Evolutionary conservation across 495 filamentous ascomycete species (phyloP).

Genomic region (Cenococcum geophilum): DNA sequence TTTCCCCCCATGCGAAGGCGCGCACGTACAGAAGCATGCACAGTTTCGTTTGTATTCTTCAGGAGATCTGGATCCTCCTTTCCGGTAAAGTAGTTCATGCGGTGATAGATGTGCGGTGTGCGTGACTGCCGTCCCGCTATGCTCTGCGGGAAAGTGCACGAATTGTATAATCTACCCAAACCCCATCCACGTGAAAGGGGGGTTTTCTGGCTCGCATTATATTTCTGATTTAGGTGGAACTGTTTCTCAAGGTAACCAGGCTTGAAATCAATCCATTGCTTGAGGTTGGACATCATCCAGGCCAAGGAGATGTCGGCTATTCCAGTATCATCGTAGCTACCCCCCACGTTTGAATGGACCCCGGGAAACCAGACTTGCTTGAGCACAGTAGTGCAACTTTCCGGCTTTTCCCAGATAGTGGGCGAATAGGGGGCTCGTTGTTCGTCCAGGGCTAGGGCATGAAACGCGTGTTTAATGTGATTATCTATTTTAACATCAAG

Average conservation of each 20-base stretch:
- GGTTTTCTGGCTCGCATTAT: conserved; percentile 49
- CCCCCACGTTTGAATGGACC: conserved; percentile 20
- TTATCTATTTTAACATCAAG: conserved; percentile 28
- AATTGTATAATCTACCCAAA: conserved; percentile 73
- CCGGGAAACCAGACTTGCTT: conserved; percentile 29
- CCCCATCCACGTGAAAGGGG: conserved; percentile 71
- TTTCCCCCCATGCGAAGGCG: conserved; percentile 10
- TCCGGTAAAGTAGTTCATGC: conserved; percentile 10
- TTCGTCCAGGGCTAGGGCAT: conserved; percentile 27
- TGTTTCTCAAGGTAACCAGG: conserved; percentile 78
- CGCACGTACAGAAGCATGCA: conserved; percentile 12
- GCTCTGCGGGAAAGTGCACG: conserved; percentile 67
- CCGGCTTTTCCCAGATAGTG: conserved; percentile 31
- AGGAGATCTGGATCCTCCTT: not conserved
- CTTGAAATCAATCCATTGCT: conserved; percentile 41
- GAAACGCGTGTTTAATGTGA: conserved; percentile 27
- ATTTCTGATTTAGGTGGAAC: conserved; percentile 55
- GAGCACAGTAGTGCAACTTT: conserved; percentile 17
- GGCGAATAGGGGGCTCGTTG: conserved; percentile 27
- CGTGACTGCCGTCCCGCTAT: conserved; percentile 6
- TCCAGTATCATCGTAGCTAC: conserved; percentile 28
- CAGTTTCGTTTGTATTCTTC: not conserved
- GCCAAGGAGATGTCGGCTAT: conserved; percentile 34
- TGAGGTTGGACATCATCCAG: conserved; percentile 36
- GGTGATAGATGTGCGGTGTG: conserved; percentile 8